Evolutionary conservation across 441 rosid species (phyloP), one percentile per base, ranked within the genome.

Genomic region (Arabidopsis hybrid): DNA sequence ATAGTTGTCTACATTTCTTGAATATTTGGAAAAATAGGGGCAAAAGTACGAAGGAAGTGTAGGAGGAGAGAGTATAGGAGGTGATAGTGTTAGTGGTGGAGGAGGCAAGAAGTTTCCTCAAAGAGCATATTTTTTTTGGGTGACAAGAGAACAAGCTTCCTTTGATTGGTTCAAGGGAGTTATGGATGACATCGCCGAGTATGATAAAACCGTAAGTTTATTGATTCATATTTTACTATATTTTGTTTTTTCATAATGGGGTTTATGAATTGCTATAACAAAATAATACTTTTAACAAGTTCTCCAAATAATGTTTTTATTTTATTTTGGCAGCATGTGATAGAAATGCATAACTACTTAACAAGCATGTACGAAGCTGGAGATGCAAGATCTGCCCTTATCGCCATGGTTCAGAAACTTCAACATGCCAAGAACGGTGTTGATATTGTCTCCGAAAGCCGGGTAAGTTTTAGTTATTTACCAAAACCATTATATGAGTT

Each of bases 161-260:
- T 95, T 92, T 50, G 99, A 95, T 60, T 95, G 99, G 99, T 95
- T 95, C 52, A 95, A 92, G 75, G 99, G 98, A 63, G 99, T 95
- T 55, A 92, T 95, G 99, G 95, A 95, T 83, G 99, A 95, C 39
- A 83, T 95, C 32, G 98, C 96, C 32, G 95, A 92, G 53, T 86
- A 60, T 32, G 98, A 95, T 60, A 78, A 65, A 51, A 84, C 83
- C 26, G 96, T 94, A 65, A 61, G 86, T 73, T 67, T 60, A 1
- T 39, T 60, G 14, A 18, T 59, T 13, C 10, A 21, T 21, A 12
- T 31, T 55, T n/a, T 29, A 26, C n/a, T 21, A 4, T 4, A 51
- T 26, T 56, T 34, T 57, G 21, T 8, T 34, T 13, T 57, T 4
- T 2, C 7, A n/a, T 56, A 56, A 56, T 32, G 60, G 21, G 38